Percentiles rank a stretch among this genome's conserved stretches.
phyloP scores from a whole-genome alignment of 1,284 basidiomycete genomes.

The Moniliella sp. region DNA sequence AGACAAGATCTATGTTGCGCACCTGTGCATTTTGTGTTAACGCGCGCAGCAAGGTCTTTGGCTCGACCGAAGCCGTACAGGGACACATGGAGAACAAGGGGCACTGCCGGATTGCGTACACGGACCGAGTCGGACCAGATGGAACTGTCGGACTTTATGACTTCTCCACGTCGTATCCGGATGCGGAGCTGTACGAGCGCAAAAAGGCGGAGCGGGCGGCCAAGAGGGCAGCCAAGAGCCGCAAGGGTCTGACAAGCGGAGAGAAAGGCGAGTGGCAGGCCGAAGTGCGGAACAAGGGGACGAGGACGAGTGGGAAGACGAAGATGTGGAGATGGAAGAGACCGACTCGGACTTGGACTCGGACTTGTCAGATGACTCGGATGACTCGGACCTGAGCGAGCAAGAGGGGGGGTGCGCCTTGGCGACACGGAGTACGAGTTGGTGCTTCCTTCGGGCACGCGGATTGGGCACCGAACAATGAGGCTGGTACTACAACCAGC shows the following conservation, averaged over 20 bases:
- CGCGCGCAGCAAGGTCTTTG: slow-evolving; percentile 19
- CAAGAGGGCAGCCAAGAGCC: slow-evolving; percentile 28
- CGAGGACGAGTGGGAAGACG: slow-evolving; percentile 24
- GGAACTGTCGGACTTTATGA: too few relatives aligned
- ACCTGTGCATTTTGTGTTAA: slow-evolving; percentile 73
- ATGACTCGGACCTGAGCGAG: too few relatives aligned
- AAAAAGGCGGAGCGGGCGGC: too few relatives aligned
- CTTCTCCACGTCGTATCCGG: slow-evolving; percentile 58
- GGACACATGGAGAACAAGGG: slow-evolving; percentile 32
- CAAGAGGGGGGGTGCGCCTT: too few relatives aligned
- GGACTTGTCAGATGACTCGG: slow-evolving; percentile 4
- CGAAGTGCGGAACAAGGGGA: too few relatives aligned
- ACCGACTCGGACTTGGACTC: slow-evolving; percentile 4
- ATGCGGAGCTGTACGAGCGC: slow-evolving; percentile 23
- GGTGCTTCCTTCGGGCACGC: slow-evolving; percentile 74
- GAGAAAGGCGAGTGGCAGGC: slow-evolving; percentile 10
- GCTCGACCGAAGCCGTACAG: slow-evolving; percentile 15
- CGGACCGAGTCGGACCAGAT: too few relatives aligned
- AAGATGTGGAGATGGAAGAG: slow-evolving; percentile 33
- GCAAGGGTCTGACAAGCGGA: slow-evolving; percentile 7
- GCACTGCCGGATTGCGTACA: slow-evolving; percentile 89
- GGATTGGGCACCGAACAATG: slow-evolving; percentile 74
- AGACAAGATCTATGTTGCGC: slow-evolving; percentile 76
- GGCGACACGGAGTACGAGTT: slow-evolving; percentile 51
- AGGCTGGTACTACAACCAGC: slow-evolving; percentile 66